A percentile compares a stretch with the other conserved stretches of the same genome.
Conservation (phyloP, 202 grass and related monocot species). For the Carex arenaria region DNA sequence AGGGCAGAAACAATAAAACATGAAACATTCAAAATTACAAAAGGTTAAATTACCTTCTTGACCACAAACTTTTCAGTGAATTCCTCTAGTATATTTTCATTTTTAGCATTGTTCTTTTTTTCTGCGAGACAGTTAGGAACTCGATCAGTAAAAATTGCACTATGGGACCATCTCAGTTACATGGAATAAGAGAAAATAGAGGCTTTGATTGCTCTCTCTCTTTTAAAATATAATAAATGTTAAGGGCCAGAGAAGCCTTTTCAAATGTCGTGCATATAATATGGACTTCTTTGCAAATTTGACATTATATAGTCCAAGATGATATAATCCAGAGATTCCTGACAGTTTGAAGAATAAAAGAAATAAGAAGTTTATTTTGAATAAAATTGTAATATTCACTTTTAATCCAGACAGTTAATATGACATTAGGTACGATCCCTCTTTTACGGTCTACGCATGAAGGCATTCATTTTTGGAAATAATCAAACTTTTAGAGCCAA, state of each 20-base stretch:
- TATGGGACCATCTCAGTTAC: background rate
- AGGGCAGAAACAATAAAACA: background rate
- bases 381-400: background rate
- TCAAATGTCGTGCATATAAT: background rate
- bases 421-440: background rate
- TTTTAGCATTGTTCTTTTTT: background rate
- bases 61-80: background rate
- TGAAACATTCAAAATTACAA: background rate
- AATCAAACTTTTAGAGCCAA: background rate
- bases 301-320: background rate
- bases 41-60: conserved; percentile 5
- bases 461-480: background rate
- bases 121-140: background rate
- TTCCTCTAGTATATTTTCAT: conserved; percentile 2
- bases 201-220: background rate
- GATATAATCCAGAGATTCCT: background rate
- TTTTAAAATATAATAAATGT: background rate
- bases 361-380: background rate
- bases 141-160: background rate
- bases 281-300: background rate
- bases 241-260: background rate
- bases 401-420: background rate
- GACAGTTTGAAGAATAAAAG: background rate
- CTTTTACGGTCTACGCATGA: background rate
- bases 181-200: background rate